Evolutionary conservation across 805 yeast species (phyloP).

Genomic region (Starmerella asiatica): DNA sequence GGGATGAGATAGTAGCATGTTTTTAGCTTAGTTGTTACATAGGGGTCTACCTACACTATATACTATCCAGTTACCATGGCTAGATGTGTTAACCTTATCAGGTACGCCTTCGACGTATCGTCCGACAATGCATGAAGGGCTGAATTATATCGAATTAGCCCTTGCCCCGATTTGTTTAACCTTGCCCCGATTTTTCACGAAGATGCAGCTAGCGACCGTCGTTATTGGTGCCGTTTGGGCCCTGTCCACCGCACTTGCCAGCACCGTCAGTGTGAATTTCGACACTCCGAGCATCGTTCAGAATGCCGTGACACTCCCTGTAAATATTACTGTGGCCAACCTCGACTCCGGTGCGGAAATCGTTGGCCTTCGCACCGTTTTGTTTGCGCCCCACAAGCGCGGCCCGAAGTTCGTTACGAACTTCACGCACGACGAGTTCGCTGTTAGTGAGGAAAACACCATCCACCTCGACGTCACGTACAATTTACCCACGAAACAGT

Average conservation of each 20-base stretch:
- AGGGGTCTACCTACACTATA: too few relatives aligned
- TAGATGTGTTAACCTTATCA: too few relatives aligned
- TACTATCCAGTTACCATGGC: too few relatives aligned
- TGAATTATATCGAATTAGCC: too few relatives aligned
- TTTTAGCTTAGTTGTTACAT: too few relatives aligned
- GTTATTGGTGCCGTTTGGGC: not conserved
- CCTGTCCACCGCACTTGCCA: constrained; percentile 5
- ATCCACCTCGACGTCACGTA: constrained; percentile 4
- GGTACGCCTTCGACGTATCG: too few relatives aligned
- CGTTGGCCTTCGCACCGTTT: constrained; percentile 11
- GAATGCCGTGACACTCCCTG: constrained; percentile 4
- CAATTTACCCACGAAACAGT: constrained; percentile 28
- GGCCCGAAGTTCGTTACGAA: constrained; percentile 11
- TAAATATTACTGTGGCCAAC: constrained; percentile 6
- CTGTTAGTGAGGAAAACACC: not conserved
- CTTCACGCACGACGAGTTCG: constrained; percentile 10
- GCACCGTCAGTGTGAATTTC: constrained; percentile 5
- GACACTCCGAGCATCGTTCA: constrained; percentile 3
- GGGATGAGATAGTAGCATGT: too few relatives aligned
- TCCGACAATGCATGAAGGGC: too few relatives aligned
- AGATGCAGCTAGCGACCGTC: not conserved
- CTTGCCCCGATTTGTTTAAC: too few relatives aligned
- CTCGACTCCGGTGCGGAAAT: constrained; percentile 2
- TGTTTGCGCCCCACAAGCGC: constrained; percentile 14
- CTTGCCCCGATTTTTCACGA: not conserved